Percentiles rank a stretch among this genome's conserved stretches.
Conservation (phyloP, 306 rosid species). For the Arachis stenosperma region DNA sequence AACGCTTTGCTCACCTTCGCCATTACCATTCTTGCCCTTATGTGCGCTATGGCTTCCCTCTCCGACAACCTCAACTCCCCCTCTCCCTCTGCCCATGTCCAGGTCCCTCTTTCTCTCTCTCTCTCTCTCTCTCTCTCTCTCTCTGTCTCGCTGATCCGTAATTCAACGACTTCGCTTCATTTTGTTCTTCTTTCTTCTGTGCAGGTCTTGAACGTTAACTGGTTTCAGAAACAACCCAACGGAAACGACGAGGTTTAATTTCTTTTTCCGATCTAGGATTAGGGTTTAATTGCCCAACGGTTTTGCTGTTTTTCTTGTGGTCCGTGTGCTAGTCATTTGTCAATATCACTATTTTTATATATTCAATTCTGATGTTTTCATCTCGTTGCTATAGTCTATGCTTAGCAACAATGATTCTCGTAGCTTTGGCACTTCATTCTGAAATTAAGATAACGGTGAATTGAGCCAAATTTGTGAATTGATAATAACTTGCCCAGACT, state of each 20-base stretch:
- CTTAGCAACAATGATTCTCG: not conserved
- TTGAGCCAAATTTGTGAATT: not conserved
- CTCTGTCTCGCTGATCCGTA: constrained; percentile 40
- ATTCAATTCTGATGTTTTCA: not conserved
- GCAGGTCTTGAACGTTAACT: constrained; percentile 75
- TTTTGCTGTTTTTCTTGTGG: not conserved
- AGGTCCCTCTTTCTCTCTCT: constrained; percentile 48
- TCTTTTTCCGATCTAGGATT: constrained; percentile 14
- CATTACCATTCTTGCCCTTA: constrained; percentile 76
- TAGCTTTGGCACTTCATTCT: constrained; percentile 3
- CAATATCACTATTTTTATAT: not conserved
- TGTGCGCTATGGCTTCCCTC: constrained; percentile 79
- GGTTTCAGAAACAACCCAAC: constrained; percentile 92
- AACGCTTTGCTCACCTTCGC: constrained; percentile 84
- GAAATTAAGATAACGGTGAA: constrained; percentile 4
- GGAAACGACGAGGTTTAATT: constrained; percentile 82
- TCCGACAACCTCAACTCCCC: constrained; percentile 76
- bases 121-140: constrained; percentile 11
- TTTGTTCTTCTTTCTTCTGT: constrained; percentile 1
- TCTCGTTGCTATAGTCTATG: not conserved
- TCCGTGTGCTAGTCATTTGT: not conserved
- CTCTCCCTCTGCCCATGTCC: constrained; percentile 70
- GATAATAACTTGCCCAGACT: not conserved
- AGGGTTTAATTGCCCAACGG: not conserved
- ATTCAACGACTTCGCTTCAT: not conserved